A percentile compares a stretch with the other conserved stretches of the same genome.
These are phyloP conservation scores for Solanum peruvianum DNA, from an alignment of 257 asterid species.

Conservation along the genomic window DNA sequence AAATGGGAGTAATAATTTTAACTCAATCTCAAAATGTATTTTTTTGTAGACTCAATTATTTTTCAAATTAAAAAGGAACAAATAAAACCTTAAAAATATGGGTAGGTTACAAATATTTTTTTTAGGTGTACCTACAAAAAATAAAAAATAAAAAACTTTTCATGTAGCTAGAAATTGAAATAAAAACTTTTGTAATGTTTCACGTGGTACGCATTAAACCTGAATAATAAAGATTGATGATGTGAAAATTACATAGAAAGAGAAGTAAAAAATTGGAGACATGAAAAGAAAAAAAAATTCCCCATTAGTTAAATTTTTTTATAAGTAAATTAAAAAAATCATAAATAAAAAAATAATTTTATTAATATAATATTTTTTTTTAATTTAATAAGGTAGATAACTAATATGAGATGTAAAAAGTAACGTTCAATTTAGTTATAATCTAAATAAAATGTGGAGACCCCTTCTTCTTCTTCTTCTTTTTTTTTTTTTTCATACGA, in stretches of 20 bases:
- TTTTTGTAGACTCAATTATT: neutral
- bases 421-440: too few relatives aligned
- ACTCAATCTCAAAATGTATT: neutral
- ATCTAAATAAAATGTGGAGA: too few relatives aligned
- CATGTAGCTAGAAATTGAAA: neutral
- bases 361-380: too few relatives aligned
- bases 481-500: too few relatives aligned
- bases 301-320: too few relatives aligned
- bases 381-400: too few relatives aligned
- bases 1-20: neutral
- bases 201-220: neutral
- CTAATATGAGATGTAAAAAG: accelerated
- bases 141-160: neutral
- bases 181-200: neutral
- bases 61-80: neutral
- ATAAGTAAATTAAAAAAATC: too few relatives aligned
- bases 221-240: neutral
- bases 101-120: neutral
- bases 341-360: too few relatives aligned
- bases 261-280: neutral
- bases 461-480: too few relatives aligned
- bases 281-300: too few relatives aligned
- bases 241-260: neutral
- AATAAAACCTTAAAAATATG: neutral
- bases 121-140: neutral